Evolutionary conservation across 163 green algal species (phyloP), one percentile per base, ranked within the genome.

Genomic region (Scenedesmus sp.): DNA sequence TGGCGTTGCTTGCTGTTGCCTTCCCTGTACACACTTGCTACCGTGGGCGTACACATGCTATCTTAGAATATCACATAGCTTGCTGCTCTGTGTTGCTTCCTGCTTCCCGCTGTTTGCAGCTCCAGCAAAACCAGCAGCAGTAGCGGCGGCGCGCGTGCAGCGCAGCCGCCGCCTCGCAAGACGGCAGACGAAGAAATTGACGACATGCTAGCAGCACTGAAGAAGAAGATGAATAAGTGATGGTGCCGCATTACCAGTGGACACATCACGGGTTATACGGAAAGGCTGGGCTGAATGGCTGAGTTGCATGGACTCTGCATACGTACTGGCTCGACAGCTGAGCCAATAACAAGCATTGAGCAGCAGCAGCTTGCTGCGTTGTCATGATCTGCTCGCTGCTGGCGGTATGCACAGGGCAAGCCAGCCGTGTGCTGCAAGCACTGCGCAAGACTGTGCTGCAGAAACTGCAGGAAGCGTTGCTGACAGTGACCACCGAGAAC

Each of bases 121-220:
- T 16, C 54, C 2, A 46, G 55, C 4, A 81, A 4, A 5, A 62
- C 59, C 8, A 84, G 60, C 57, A 86, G 46, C 74, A 88, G 79
- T 67, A 88, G 66, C 83, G 87, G 56, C 87, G 90, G 82, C 82
- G 84, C 7, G 3, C 12, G 66, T 10, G 9, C 86, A 18, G 56
- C 70, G 4, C 84, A 59, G 76, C 90, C 74, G 23, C 85, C 85
- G 1, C 67, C 62, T 0, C 56, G 76, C 59, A 94, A 92, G 62
- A 76, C 62, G 7, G 23, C 77, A 26, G 90, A 92, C 12, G 91
- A 93, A 6, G 91, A 95, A 34, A 77, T 95, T 46, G 93, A 95
- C 6, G 93, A 93, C 9, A 89, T 90, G 93, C 88, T 95, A 4
- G 88, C 86, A 18, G 90, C 87, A 26, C 56, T 95, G 76, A 95